phyloP scores from a whole-genome alignment of 2,329 filamentous ascomycete species.

The Chaetoscypha palmicola region DNA sequence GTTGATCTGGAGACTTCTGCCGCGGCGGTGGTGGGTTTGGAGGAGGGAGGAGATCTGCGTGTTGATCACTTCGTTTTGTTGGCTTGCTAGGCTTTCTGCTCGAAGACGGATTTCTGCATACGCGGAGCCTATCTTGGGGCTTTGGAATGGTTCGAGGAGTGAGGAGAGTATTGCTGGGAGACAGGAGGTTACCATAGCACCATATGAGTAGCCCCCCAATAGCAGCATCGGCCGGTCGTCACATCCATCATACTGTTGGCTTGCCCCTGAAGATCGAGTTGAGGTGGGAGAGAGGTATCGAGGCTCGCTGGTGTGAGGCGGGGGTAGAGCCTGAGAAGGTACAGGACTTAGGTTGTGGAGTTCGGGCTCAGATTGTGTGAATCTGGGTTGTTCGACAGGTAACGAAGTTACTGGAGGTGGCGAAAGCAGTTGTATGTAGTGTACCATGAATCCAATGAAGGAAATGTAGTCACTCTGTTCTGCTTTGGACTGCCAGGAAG shows the following conservation, averaged over 20 bases:
- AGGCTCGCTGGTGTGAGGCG: conserved; percentile 10
- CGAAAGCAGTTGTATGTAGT: conserved; percentile 55
- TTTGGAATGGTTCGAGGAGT: conserved; percentile 47
- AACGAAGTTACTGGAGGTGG: conserved; percentile 7
- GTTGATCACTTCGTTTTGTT: conserved; percentile 41
- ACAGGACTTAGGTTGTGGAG: conserved; percentile 20
- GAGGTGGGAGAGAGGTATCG: background rate
- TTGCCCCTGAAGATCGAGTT: background rate
- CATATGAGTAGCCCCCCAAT: conserved; percentile 83
- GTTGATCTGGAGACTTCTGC: conserved; percentile 18
- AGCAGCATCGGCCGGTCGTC: conserved; percentile 38
- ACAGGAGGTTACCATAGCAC: conserved; percentile 70
- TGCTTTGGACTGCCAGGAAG: conserved; percentile 78
- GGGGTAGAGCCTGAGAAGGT: conserved; percentile 21
- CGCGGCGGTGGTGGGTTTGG: conserved; percentile 9
- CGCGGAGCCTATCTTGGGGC: conserved; percentile 48
- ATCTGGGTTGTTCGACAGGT: conserved; percentile 7
- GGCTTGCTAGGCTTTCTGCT: conserved; percentile 59
- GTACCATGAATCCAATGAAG: conserved; percentile 69
- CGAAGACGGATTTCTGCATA: conserved; percentile 63
- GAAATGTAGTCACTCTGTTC: conserved; percentile 80
- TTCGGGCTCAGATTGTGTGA: conserved; percentile 16
- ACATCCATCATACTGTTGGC: background rate
- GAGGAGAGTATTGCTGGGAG: conserved; percentile 49
- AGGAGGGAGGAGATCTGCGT: conserved; percentile 15